Evolutionary conservation across 2,329 filamentous ascomycete genomes (phyloP).

Genomic region (Alternaria burnsii): DNA sequence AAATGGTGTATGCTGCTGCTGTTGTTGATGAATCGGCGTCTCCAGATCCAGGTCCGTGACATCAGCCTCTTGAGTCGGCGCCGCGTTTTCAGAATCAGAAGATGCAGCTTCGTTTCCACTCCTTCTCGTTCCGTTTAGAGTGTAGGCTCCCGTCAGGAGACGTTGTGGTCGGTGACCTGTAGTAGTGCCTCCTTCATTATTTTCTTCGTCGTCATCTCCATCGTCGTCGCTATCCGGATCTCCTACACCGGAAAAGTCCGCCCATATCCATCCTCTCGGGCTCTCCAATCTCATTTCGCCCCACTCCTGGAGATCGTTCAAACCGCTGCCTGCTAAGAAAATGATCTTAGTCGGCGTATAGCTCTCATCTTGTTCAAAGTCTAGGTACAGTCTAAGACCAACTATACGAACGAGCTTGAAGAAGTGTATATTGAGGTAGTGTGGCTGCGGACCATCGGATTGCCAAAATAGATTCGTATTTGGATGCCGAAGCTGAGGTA

Average conservation of each 20-base stretch:
- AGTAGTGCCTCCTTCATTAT: constrained; percentile 25
- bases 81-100: constrained; percentile 32
- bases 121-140: not conserved
- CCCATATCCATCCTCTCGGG: constrained; percentile 90
- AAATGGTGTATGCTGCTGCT: not conserved
- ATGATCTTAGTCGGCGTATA: constrained; percentile 95
- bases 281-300: constrained; percentile 78
- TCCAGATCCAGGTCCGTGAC: constrained; percentile 7
- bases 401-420: constrained; percentile 82
- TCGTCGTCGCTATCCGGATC: constrained; percentile 44
- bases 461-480: constrained; percentile 82
- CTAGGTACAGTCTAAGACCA: constrained; percentile 82
- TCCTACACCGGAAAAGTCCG: constrained; percentile 72
- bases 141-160: not conserved
- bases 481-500: constrained; percentile 77
- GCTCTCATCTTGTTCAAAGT: constrained; percentile 92
- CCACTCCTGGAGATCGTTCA: constrained; percentile 91
- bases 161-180: constrained; percentile 7
- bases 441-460: constrained; percentile 85
- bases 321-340: constrained; percentile 87
- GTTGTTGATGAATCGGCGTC: constrained; percentile 15
- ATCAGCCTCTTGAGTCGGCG: constrained; percentile 1
- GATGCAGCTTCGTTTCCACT: constrained; percentile 8
- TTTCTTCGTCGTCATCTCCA: constrained; percentile 29
- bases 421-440: constrained; percentile 84